Evolutionary conservation across 2,329 filamentous ascomycete species (phyloP), one percentile per base, ranked within the genome.

Genomic region (Pseudocercospora crystallina): DNA sequence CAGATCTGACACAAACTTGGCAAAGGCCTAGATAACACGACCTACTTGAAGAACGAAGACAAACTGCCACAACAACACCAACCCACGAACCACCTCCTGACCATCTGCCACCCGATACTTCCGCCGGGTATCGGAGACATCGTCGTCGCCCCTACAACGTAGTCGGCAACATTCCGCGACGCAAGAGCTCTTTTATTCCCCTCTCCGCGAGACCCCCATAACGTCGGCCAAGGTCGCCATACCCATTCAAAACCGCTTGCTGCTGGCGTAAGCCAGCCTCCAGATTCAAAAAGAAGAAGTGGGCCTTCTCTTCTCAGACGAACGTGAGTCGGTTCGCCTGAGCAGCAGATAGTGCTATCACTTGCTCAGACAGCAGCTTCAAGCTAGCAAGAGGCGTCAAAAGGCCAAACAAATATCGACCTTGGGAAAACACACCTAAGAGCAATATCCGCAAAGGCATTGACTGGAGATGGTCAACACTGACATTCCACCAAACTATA

Each of bases 301-400:
- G 90, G 89, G 90, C 89, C 90, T 94, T 90, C 89, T 94, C 87
- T 91, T 79, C 89, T 91, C 89, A 88, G 84, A 82, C 90, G 88
- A 80, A 88, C 50, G 38, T 87, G 80, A 86, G 40, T 41, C 2
- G 11, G 20, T 29, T 30, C 12, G 41, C 8, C 14, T 12, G 31
- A 33, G 45, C 20, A 55, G 49, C 37, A 33, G 20, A 26, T 26
- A 26, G 20, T 26, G 20, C 20, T 26, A 26, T 26, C 20, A 26
- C 20, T 26, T 26, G 20, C 20, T 26, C 20, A 26, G 20, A 26
- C 20, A 26, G 20, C 20, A 26, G 20, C 20, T 26, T 26, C 20
- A 26, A 26, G 20, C 20, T 26, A 26, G 20, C 20, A 26, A 26
- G 20, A 26, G 20, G 20, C 20, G 20, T 26, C 20, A 26, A 26